A percentile compares a stretch with the other conserved stretches of the same genome.
phyloP scores from a whole-genome alignment of 805 yeast genomes.

The Maudiozyma saulgeensis region DNA sequence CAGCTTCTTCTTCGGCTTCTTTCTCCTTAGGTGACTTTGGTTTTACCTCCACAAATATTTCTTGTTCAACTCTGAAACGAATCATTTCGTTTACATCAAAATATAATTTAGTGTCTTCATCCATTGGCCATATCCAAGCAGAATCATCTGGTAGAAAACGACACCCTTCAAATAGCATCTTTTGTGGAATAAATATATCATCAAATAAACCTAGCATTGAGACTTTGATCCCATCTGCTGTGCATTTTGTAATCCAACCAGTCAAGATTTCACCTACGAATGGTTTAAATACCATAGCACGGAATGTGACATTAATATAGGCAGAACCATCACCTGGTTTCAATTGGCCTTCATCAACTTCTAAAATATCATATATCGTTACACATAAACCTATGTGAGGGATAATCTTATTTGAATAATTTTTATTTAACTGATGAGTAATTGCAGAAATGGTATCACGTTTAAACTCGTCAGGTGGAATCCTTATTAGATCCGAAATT shows the following conservation, averaged over 20 bases:
- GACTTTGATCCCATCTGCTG: conserved; percentile 75
- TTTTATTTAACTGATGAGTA: conserved; percentile 69
- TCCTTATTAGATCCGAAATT: conserved; percentile 73
- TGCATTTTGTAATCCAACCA: conserved; percentile 88
- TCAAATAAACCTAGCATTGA: conserved; percentile 69
- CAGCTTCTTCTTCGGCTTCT: conserved; percentile 28
- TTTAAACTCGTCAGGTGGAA: conserved; percentile 78
- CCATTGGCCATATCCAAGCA: conserved; percentile 90
- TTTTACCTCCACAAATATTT: conserved; percentile 71
- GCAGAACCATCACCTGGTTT: conserved; percentile 94
- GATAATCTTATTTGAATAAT: conserved; percentile 78
- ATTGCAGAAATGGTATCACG: conserved; percentile 64
- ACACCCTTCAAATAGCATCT: conserved; percentile 70
- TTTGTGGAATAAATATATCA: conserved; percentile 82
- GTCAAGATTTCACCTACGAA: conserved; percentile 87
- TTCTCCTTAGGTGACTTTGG: conserved; percentile 61
- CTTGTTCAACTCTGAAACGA: conserved; percentile 85
- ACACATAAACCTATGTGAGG: conserved; percentile 78
- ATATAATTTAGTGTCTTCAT: conserved; percentile 63
- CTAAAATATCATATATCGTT: conserved; percentile 72
- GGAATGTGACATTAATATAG: conserved; percentile 61
- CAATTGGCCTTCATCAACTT: conserved; percentile 79
- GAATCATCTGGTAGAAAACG: conserved; percentile 61
- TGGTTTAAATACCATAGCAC: conserved; percentile 82
- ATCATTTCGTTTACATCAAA: conserved; percentile 87